A percentile compares a stretch with the other conserved stretches of the same genome.
phyloP scores from a whole-genome alignment of 1,284 basidiomycete genomes.

The Trametes polyzona region DNA sequence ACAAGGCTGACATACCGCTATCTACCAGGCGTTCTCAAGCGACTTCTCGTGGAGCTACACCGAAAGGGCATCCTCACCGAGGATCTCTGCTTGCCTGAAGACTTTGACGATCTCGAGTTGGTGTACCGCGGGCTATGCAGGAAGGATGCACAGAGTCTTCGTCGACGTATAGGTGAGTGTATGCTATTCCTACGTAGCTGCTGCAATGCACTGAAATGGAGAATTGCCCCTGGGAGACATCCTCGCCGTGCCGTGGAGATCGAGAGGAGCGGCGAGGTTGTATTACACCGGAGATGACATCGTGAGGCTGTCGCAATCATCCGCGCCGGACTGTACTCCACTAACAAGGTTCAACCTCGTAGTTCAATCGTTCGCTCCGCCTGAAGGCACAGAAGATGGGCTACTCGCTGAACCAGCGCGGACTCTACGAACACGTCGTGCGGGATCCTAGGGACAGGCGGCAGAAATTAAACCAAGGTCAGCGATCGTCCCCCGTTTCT shows the following conservation, averaged over 20 bases:
- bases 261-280: conserved; percentile 81
- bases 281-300: conserved; percentile 93
- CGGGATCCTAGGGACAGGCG: conserved; percentile 65
- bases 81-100: conserved; percentile 73
- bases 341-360: too few species aligned
- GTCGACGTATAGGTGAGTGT: conserved; percentile 75
- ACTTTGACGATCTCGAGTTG: conserved; percentile 69
- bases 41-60: conserved; percentile 63
- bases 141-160: conserved; percentile 34
- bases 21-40: conserved; percentile 55
- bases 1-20: not conserved
- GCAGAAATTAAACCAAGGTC: conserved; percentile 70
- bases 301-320: conserved; percentile 52
- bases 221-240: conserved; percentile 51
- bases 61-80: conserved; percentile 69
- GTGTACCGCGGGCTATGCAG: conserved; percentile 83
- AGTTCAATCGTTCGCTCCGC: conserved; percentile 92
- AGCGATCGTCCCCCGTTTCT: conserved; percentile 24
- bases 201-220: not conserved
- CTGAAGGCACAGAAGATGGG: conserved; percentile 83
- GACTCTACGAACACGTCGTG: conserved; percentile 74
- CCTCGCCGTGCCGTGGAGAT: conserved; percentile 76
- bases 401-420: conserved; percentile 86
- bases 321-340: too few species aligned
- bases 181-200: not conserved